These are phyloP conservation scores for Globisporangium iwayamae DNA, from an alignment of 352 stramenopile genomes.

Conservation along the genomic window DNA sequence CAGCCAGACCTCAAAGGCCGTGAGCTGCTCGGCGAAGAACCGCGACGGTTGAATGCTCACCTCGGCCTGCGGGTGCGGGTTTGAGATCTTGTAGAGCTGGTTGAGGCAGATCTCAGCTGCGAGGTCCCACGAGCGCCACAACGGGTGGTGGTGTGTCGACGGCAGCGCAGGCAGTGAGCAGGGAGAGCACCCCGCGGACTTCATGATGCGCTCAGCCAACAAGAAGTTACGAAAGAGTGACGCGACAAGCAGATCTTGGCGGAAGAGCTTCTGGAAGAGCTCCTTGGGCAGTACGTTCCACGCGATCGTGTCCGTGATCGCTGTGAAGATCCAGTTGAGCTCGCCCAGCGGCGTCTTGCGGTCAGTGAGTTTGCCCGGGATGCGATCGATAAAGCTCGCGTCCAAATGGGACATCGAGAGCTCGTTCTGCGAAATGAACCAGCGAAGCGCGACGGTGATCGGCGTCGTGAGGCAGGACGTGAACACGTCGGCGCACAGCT, in stretches of 20 bases:
- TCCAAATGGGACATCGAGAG: constrained; percentile 86
- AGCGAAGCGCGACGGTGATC: constrained; percentile 97
- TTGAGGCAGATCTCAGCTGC: constrained; percentile 97
- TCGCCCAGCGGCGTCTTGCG: constrained; percentile 94
- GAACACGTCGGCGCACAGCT: constrained; percentile 99
- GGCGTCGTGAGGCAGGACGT: constrained; percentile 99
- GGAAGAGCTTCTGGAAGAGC: constrained; percentile 98
- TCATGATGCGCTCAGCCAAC: constrained; percentile 97
- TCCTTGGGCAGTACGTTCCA: constrained; percentile 97
- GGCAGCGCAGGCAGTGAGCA: constrained; percentile 94
- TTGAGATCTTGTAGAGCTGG: constrained; percentile 87
- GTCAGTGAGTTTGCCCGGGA: constrained; percentile 92
- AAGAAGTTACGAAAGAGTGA: constrained; percentile 99
- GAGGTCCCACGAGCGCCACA: constrained; percentile 99
- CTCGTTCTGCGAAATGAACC: constrained; percentile 95
- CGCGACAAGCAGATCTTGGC: constrained; percentile 98
- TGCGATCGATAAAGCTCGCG: constrained; percentile 84
- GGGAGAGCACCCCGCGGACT: constrained; percentile 74
- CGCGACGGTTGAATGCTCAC: constrained; percentile 85
- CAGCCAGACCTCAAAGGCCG: constrained; percentile 98
- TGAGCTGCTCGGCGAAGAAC: constrained; percentile 99
- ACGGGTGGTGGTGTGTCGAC: constrained; percentile 93
- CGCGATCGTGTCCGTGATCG: constrained; percentile 99
- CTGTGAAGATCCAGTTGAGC: constrained; percentile 99
- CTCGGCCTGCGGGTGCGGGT: constrained; percentile 61